Base-by-base conservation (phyloP, 371 early-diverging fungal species). In the Actinomortierella ambigua region DNA sequence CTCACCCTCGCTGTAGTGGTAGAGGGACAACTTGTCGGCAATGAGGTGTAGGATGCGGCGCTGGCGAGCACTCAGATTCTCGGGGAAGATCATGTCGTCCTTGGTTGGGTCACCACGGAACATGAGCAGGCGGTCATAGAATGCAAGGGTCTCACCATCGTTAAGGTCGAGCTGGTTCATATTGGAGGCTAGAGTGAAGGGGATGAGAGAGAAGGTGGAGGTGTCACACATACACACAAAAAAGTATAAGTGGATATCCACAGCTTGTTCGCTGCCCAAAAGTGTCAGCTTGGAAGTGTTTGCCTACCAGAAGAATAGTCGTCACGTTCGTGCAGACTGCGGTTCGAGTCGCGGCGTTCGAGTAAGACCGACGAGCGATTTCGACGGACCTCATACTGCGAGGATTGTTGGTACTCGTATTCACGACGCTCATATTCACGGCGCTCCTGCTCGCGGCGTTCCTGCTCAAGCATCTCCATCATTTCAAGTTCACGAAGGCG, bases 71-170 rank as follows among this genome's bases (percentile, higher is more conserved):
- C 69, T 61, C 47, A 80, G 61, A 28, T 76, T 63, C 23, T 76
- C 76, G 18, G 81, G 69, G 34, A 81, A 70, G 11, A 75, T 81
- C 41, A 88, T 69, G 59, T 85, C 85, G 11, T 78, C 81, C 26
- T 81, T 68, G 14, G 76, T 64, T 46, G 83, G 79, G 61, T 88
- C 85, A 51, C 81, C 79, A 57, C 87, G 80, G 63, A 89, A 90
- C 23, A 82, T 78, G 56, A 85, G 76, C 56, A 90, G 61, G 44
- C 81, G 80, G 28, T 87, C 86, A 56, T 87, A 88, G 40, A 88
- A 71, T 55, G 80, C 78, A 48, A 85, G 75, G 24, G 85, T 85
- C 56, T 80, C 81, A 9, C 81, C 79, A 61, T 88, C 85, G 61
- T 86, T 84, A 52, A 87, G 76, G 55, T 89, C 88, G 42, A 89